Evolutionary conservation across 495 filamentous ascomycete species (phyloP).

Genomic region (Xylaria castorea): DNA sequence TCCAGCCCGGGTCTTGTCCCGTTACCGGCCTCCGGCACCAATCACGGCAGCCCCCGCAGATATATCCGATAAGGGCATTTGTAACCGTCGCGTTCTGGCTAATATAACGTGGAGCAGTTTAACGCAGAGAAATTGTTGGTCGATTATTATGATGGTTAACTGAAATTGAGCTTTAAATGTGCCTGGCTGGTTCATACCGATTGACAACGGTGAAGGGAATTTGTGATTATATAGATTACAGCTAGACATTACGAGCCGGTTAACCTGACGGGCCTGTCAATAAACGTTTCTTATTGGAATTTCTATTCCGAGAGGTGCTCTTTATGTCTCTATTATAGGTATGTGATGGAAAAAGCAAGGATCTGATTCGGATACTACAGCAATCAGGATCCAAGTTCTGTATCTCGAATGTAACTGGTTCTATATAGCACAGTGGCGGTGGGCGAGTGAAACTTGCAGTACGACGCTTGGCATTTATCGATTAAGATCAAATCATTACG

Average conservation of each 20-base stretch:
- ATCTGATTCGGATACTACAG: background rate
- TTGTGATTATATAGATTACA: background rate
- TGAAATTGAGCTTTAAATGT: background rate
- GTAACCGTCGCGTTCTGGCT: background rate
- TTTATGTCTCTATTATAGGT: background rate
- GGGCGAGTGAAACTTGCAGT: background rate
- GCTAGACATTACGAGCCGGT: background rate
- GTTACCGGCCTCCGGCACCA: background rate
- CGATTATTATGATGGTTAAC: background rate
- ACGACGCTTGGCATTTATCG: too few relatives aligned
- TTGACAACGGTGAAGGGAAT: background rate
- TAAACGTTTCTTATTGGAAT: background rate
- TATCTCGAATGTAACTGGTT: background rate
- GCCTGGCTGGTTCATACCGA: background rate
- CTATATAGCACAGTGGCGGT: background rate
- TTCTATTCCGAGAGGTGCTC: background rate
- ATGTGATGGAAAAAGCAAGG: background rate
- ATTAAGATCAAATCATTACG: too few relatives aligned
- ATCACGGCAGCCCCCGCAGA: background rate
- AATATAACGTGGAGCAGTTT: background rate
- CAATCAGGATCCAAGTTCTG: background rate
- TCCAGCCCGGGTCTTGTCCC: background rate
- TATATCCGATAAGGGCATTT: background rate
- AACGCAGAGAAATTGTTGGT: background rate
- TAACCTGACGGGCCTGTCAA: background rate